Evolutionary conservation across 345 rosid genomes (phyloP).

Genomic region (Camelina sativa): DNA sequence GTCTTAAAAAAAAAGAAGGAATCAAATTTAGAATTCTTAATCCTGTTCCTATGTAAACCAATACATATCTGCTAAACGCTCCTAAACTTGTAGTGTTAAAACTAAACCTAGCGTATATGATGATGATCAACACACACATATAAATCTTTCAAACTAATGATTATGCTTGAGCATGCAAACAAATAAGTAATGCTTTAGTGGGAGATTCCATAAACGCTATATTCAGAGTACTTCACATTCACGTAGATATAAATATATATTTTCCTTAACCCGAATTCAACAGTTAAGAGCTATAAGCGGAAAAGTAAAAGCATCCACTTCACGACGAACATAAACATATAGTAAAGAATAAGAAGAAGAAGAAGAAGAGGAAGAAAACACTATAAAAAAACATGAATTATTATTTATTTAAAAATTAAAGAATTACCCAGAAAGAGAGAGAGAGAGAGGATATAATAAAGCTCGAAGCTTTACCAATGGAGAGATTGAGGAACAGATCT

Average conservation of each 20-base stretch:
- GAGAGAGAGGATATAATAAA: neutral
- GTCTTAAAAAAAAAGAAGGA: neutral
- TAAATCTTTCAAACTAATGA: constrained; percentile 1
- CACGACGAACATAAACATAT: constrained; percentile 32
- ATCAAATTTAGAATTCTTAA: neutral
- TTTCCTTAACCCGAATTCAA: constrained; percentile 32
- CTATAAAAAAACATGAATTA: neutral
- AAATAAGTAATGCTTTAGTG: constrained; percentile 18
- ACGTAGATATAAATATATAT: neutral
- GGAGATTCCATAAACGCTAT: constrained; percentile 22
- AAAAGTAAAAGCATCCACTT: constrained; percentile 40
- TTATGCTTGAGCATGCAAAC: constrained; percentile 31
- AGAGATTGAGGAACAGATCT: constrained; percentile 43
- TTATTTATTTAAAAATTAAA: neutral
- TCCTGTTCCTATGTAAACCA: neutral
- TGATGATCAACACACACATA: neutral
- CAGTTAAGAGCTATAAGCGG: constrained; percentile 29
- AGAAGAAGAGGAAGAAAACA: neutral
- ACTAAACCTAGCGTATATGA: neutral
- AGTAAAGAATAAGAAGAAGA: neutral
- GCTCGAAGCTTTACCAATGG: constrained; percentile 34
- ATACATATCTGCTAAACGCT: constrained; percentile 14
- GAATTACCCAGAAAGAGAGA: constrained; percentile 31
- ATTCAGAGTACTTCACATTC: neutral
- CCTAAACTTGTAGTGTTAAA: neutral